Base-by-base conservation (phyloP, 768 basidiomycete genomes). In the Trametes maxima region DNA sequence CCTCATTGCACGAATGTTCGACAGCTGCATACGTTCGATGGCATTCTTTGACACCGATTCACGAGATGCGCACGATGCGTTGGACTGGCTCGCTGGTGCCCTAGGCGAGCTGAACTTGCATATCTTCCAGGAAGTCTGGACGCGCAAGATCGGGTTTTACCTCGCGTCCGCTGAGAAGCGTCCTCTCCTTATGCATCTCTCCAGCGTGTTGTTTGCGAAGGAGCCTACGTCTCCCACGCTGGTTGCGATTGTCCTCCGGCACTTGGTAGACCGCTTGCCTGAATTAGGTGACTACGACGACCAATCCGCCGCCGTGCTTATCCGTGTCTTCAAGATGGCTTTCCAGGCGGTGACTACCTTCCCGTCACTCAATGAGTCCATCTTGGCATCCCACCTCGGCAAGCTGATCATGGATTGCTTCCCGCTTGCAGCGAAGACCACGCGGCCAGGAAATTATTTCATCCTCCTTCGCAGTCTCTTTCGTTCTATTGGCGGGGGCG, bases 371-470 rank as follows among this genome's bases (percentile, higher is more conserved):
- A 98, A 98, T 74, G 97, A 99, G 74, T 84, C 89, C 7, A 94
- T 98, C 54, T 79, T 99, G n/a, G 94, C 94, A 14, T 86, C 91
- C 0, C 94, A 98, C 76, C 82, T 99, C 37, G 87, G 92, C 16
- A 93, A 93, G 72, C 76, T 99, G 46, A 88, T 99, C 68, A 95
- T 97, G 89, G 92, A 95, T 68, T 98, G 92, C 61, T 97, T 99
- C 73, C 92, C 94, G 39, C 81, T 95, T 54, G 94, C 96, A 2
- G 90, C 94, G 28, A 95, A 94, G 73, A 89, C 96, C 1, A 81
- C 88, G 24, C 94, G 94, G 68, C 92, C 97, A 0, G 86, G 88
- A 1, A 90, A 95, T 70, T 98, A 98, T 72, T 95, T 95, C 75
- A 88, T 93, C 70, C 84, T 98, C 21, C 83, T 98, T 12, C 84